These are phyloP conservation scores for Neurospora sp. DNA, from an alignment of 2,329 filamentous ascomycete genomes.

Conservation along the genomic window DNA sequence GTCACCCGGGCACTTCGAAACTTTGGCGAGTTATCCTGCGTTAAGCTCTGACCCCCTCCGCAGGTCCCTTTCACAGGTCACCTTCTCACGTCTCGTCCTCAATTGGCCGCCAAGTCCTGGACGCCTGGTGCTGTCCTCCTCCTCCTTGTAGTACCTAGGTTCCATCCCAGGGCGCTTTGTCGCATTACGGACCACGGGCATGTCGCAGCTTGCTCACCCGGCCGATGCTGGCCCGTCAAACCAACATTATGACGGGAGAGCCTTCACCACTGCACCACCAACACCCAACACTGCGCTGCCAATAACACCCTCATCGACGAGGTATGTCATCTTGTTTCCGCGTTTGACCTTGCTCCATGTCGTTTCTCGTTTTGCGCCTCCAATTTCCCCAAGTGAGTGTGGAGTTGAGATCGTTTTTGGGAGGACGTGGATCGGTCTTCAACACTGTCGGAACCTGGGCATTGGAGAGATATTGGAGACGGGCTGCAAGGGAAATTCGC, in stretches of 20 bases:
- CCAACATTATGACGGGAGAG: slow-evolving; percentile 13
- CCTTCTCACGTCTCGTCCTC: slow-evolving; percentile 13
- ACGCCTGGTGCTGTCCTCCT: slow-evolving; percentile 5
- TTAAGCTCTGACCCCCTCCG: slow-evolving; percentile 25
- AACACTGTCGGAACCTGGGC: background rate
- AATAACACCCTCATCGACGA: slow-evolving; percentile 15
- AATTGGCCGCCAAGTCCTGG: slow-evolving; percentile 20
- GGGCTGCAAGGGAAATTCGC: background rate
- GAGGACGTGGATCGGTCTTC: background rate
- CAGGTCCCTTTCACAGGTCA: slow-evolving; percentile 11
- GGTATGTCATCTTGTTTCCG: slow-evolving; percentile 1
- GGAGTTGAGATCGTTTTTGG: background rate
- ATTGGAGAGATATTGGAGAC: background rate
- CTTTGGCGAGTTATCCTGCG: slow-evolving; percentile 23
- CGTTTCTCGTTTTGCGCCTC: slow-evolving; percentile 1
- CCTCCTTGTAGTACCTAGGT: background rate
- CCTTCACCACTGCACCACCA: slow-evolving; percentile 11
- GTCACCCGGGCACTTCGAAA: slow-evolving; percentile 32
- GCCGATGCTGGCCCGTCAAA: slow-evolving; percentile 31
- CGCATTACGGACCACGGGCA: slow-evolving; percentile 32
- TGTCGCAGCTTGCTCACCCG: slow-evolving; percentile 43
- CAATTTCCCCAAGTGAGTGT: background rate
- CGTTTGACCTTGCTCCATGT: slow-evolving; percentile 2
- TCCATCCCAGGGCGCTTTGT: slow-evolving; percentile 3
- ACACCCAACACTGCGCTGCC: slow-evolving; percentile 19